Evolutionary conservation across 2,329 filamentous ascomycete species (phyloP), one percentile per base, ranked within the genome.

Genomic region (Botryotinia convoluta): DNA sequence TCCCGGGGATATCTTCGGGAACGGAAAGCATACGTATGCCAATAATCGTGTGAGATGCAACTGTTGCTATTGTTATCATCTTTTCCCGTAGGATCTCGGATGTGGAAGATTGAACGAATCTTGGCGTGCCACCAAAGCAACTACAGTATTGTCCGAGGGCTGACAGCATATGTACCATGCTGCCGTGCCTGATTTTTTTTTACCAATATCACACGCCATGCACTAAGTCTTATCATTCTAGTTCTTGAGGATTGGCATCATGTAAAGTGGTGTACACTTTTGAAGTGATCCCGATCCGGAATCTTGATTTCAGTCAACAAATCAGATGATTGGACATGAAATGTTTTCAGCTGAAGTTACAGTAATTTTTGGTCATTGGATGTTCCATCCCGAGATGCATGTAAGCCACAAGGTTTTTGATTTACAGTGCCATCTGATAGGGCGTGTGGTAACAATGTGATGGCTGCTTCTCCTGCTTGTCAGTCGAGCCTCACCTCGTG

Each of bases 21-120:
- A 63, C 63, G 60, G 54, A 69, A 69, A 59, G 42, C 42, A 45
- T 72, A 60, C 62, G 42, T 69, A 60, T 48, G 51, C 42, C 48
- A 72, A 68, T 60, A 68, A 14, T 60, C n/a, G 57, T 42, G 26
- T 60, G 29, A 14, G 39, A 61, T 61, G 51, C 29, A 70, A 32
- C 6, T 42, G 42, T 69, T 72, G 32, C 71, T 72, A 72, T 72
- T 72, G 63, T 72, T 72, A 61, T 69, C 71, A 72, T 51, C 48
- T 35, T 69, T 61, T 69, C 39, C 37, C 63, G 70, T 57, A 45
- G 35, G 45, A 44, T 29, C 26, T 69, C 32, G 42, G 39, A 69
- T 68, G 54, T 45, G 44, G 57, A 59, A 37, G 62, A n/a, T 48
- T 32, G 44, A 44, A 18, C 42, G 39, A 39, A 45, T 48, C 63